Percentiles rank a stretch among this genome's conserved stretches.
Conservation (phyloP, 1,284 basidiomycete species). For the Apiotrichum montevideense region DNA sequence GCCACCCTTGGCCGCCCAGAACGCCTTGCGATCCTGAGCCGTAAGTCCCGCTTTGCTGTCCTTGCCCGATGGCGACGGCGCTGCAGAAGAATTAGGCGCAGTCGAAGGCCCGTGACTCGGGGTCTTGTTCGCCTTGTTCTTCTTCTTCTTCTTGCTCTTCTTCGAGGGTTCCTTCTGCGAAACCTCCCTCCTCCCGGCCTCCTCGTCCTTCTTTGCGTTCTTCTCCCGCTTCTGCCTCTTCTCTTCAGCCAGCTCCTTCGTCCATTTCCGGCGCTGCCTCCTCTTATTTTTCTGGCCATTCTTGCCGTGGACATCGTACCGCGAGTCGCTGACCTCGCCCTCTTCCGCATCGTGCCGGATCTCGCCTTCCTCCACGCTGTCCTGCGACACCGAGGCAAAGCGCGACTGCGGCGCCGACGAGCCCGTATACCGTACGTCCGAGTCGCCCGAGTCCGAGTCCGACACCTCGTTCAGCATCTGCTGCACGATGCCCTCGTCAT, state of each 20-base stretch:
- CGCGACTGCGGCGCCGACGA: background rate
- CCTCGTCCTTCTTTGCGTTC: too few relatives aligned
- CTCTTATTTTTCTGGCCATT: too few relatives aligned
- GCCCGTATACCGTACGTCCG: background rate
- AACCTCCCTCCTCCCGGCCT: too few relatives aligned
- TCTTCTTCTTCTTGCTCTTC: too few relatives aligned
- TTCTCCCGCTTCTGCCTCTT: too few relatives aligned
- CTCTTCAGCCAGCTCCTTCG: too few relatives aligned
- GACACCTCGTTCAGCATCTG: background rate
- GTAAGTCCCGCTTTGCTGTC: background rate
- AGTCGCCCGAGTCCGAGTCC: background rate
- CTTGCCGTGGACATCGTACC: background rate
- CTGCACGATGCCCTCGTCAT: background rate
- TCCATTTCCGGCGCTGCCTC: too few relatives aligned
- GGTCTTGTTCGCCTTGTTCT: too few relatives aligned
- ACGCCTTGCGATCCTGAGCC: slow-evolving; percentile 7
- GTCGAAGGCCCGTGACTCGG: background rate
- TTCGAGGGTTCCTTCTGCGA: too few relatives aligned
- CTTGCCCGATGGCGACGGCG: background rate
- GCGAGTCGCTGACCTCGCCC: background rate
- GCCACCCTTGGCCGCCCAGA: slow-evolving; percentile 12
- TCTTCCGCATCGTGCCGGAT: background rate
- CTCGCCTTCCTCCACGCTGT: background rate
- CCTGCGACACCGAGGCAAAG: background rate
- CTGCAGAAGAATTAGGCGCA: background rate